Base-by-base conservation (phyloP, 2,329 filamentous ascomycete species). In the Exophiala lecanii-corni region DNA sequence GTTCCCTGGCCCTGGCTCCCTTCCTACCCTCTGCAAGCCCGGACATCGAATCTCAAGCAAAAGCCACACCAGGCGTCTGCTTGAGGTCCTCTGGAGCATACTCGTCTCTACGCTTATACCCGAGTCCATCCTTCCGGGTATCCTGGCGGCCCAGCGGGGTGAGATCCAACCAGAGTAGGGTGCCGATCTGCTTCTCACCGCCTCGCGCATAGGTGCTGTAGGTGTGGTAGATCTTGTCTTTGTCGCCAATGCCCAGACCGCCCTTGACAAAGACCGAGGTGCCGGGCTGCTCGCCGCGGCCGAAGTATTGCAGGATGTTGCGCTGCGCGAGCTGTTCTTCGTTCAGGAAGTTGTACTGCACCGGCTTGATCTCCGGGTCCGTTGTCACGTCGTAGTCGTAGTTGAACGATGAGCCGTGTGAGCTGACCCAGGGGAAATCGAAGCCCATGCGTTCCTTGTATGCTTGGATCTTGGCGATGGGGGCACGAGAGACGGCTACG, bases 361-460 rank as follows among this genome's bases (percentile, higher is more conserved):
- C 45, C 1, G 59, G 57, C 4, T 47, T 39, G 3, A 61, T 44
- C 0, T 39, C 36, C 15, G 60, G 54, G 25, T 67, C 62, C 10
- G 61, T 37, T 2, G 61, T 63, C 5, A 56, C 67, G 35, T 65
- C 54, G 36, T 67, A 67, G 50, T 69, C 65, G 44, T 61, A 63
- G 53, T 68, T 70, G 50, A 69, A 71, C 30, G 62, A 56, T 4
- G 58, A 60, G 1, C 51, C 58, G 4, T 57, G 56, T 28, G 58
- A 64, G 17, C 43, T 46, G 9, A 53, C 44, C 50, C 48, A 71
- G 1, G 64, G 66, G 36, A 67, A 69, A 1, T 45, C 56, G 68
- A 67, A 72, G 10, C 60, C 65, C 50, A 66, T 64, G 32, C 60
- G 57, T 10, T 59, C 48, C 45, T 62, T 62, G 53, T 63, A 69